Evolutionary conservation across 352 stramenopile species (phyloP).

Genomic region (Globisporangium alternatum): DNA sequence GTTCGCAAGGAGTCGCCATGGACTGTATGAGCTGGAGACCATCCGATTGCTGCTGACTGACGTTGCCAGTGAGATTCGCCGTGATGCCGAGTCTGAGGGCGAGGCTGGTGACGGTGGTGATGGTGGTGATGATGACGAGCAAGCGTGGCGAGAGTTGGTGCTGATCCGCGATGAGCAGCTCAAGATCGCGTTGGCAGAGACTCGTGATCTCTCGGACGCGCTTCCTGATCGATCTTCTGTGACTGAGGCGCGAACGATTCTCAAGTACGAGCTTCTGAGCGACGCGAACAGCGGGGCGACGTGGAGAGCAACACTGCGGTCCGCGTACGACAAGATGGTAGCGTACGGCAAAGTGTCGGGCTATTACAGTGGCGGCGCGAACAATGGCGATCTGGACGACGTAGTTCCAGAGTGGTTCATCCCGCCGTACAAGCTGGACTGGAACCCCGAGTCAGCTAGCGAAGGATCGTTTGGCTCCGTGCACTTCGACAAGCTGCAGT

Average conservation of each 20-base stretch:
- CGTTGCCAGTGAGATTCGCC: not conserved
- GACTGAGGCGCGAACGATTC: not conserved
- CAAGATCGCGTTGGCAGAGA: not conserved
- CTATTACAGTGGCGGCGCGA: not conserved
- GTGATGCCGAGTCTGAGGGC: not conserved
- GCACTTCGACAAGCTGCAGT: not conserved
- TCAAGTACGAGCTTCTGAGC: not conserved
- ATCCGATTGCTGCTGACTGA: not conserved
- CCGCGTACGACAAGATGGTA: not conserved
- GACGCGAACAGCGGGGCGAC: not conserved
- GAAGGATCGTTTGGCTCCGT: not conserved
- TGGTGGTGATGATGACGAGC: not conserved
- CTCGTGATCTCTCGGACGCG: not conserved
- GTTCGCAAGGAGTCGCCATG: not conserved
- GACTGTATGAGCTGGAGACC: not conserved
- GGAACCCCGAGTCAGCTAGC: not conserved
- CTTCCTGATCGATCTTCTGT: not conserved
- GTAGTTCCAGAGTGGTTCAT: not conserved
- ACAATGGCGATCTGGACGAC: no score
- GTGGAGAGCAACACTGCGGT: not conserved
- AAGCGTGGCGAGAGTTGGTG: not conserved
- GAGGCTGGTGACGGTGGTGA: not conserved
- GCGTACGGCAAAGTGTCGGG: not conserved
- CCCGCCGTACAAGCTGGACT: constrained; percentile 8
- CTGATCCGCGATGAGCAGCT: constrained; percentile 4